These are phyloP conservation scores for Obba rivulosa DNA, from an alignment of 768 basidiomycete species.

Conservation along the genomic window DNA sequence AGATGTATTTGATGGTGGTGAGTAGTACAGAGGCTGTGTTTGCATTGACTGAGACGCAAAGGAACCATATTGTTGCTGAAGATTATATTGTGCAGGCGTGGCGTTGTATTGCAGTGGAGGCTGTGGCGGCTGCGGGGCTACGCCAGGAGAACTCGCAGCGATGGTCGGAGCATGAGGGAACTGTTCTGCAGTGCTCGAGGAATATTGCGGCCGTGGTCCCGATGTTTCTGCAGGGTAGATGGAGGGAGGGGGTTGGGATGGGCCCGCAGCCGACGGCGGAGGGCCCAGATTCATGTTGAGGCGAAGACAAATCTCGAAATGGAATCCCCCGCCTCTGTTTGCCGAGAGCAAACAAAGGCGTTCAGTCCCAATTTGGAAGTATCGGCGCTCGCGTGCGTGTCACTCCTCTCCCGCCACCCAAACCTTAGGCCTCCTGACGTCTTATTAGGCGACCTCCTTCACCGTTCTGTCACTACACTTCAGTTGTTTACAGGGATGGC, in stretches of 20 bases:
- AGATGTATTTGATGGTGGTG: not conserved
- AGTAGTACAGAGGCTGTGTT: not conserved
- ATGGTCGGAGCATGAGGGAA: not conserved
- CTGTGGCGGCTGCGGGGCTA: not conserved
- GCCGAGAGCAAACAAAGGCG: conserved; percentile 1
- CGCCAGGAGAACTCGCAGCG: not conserved
- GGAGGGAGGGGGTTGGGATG: conserved; percentile 21
- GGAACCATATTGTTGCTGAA: not conserved
- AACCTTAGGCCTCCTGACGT: too few relatives aligned
- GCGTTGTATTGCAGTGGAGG: not conserved
- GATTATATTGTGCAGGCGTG: not conserved
- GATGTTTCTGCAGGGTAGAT: too few relatives aligned
- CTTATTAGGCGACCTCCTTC: not conserved
- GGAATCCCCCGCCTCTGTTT: conserved; percentile 2
- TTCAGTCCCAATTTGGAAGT: not conserved
- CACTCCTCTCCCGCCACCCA: conserved; percentile 1
- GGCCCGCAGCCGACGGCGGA: conserved; percentile 36
- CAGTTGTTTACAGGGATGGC: conserved; percentile 1
- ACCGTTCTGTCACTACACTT: not conserved
- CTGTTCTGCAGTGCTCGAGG: not conserved
- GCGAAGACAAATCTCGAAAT: not conserved
- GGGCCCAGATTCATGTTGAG: conserved; percentile 35
- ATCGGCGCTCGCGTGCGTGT: not conserved
- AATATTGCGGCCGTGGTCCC: too few relatives aligned
- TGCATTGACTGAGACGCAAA: too few relatives aligned